Evolutionary conservation across 148 eudicot genomes (phyloP).

Genomic region (Fagopyrum homotropicum): DNA sequence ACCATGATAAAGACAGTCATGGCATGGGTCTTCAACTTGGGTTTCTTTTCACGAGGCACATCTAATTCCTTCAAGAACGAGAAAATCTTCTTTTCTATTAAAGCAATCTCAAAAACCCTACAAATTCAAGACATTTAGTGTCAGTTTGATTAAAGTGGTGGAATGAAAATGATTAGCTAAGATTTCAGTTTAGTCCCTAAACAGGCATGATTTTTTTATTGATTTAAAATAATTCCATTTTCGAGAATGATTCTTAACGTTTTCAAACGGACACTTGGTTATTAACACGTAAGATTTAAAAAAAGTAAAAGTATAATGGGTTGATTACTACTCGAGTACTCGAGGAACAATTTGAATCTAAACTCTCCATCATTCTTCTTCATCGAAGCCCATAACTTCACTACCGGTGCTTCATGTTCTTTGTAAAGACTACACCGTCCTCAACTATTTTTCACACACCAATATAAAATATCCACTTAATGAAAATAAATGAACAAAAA

Average conservation of each 20-base stretch:
- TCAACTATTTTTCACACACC: background rate
- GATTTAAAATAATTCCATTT: too few relatives aligned
- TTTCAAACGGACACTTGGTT: background rate
- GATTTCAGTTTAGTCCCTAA: too few relatives aligned
- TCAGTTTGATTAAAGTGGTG: too few relatives aligned
- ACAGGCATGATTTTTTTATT: background rate
- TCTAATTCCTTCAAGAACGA: constrained; percentile 57
- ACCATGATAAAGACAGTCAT: constrained; percentile 55
- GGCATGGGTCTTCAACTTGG: constrained; percentile 80
- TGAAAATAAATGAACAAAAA: too few relatives aligned
- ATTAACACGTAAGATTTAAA: too few relatives aligned
- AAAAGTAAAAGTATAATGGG: too few relatives aligned
- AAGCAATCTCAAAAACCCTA: constrained; percentile 94
- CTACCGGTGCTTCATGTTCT: constrained; percentile 77
- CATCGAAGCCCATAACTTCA: constrained; percentile 75
- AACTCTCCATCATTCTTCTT: constrained; percentile 65
- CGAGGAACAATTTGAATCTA: constrained; percentile 64
- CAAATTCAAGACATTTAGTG: background rate
- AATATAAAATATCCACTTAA: background rate
- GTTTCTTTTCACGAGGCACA: constrained; percentile 54
- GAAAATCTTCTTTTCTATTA: constrained; percentile 71
- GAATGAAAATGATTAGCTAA: too few relatives aligned
- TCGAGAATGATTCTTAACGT: too few relatives aligned
- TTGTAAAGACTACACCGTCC: constrained; percentile 28
- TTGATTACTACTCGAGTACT: constrained; percentile 18